Conservation (phyloP, 225 moss, liverwort and hornwort genomes). For the Physcomitrellopsis africana region DNA sequence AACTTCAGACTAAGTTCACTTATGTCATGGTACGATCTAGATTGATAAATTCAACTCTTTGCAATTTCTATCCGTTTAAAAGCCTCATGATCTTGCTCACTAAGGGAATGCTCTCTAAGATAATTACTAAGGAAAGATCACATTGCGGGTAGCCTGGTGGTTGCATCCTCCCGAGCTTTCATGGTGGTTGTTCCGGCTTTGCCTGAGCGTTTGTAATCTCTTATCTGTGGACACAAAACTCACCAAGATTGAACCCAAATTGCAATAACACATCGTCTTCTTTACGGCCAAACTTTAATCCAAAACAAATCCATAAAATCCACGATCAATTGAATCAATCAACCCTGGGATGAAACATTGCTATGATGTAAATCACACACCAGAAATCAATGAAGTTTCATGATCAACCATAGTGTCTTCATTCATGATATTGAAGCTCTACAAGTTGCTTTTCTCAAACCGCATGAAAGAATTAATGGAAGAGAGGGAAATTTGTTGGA, state of each 20-base stretch:
- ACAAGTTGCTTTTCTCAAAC: too few relatives aligned
- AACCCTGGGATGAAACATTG: too few relatives aligned
- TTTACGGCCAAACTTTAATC: too few relatives aligned
- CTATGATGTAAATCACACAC: too few relatives aligned
- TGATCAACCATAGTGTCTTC: too few relatives aligned
- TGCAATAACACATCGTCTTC: not conserved
- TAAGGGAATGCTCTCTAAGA: not conserved
- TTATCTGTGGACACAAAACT: slow-evolving; percentile 56
- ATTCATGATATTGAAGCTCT: too few relatives aligned
- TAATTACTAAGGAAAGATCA: not conserved
- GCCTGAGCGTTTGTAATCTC: slow-evolving; percentile 96
- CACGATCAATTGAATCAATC: too few relatives aligned
- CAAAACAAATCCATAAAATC: too few relatives aligned
- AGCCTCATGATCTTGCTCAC: slow-evolving; percentile 8
- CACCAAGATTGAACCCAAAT: not conserved
- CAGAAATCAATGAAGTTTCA: too few relatives aligned
- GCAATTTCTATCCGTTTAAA: not conserved
- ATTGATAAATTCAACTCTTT: not conserved
- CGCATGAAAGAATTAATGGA: too few relatives aligned
- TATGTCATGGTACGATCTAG: not conserved
- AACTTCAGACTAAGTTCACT: not conserved
- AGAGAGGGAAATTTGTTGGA: too few relatives aligned
- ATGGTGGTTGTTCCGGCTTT: slow-evolving; percentile 62
- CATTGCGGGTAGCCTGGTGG: slow-evolving; percentile 32
- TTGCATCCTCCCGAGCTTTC: slow-evolving; percentile 42